Evolutionary conservation across 352 stramenopile species (phyloP), one percentile per base, ranked within the genome.

Genomic region (Phytophthora cactorum): DNA sequence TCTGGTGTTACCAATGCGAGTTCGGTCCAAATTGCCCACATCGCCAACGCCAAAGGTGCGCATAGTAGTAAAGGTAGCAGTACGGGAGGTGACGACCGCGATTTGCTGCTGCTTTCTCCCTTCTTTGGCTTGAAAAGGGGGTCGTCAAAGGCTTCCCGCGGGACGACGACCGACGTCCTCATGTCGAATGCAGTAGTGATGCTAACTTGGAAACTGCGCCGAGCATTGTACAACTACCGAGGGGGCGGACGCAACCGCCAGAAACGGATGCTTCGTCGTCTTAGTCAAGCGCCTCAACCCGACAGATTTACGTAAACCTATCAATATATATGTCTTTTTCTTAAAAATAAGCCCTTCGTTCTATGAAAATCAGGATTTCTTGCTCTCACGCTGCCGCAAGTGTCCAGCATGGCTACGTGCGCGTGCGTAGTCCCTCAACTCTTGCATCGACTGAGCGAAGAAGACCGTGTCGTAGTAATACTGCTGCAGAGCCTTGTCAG

Each of bases 401-500:
- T 41, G 66, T 32, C 59, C 60, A 4, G 31, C 17, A 31, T 66
- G 59, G 32, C 55, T 64, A 10, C 60, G 70, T 5, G 58, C 69
- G 5, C 74, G 77, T 0, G 74, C 68, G 25, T 59, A 72, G 28
- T 66, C 61, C 9, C 66, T 70, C 38, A 90, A 56, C 54, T 81
- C 57, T 25, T 75, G 58, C 79, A 90, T 89, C n/a, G 72, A 73
- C 5, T 72, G 56, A 9, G 71, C 68, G 43, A 92, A 90, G 54
- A 88, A 88, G 47, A 84, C 70, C 9, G 73, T 83, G 59, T 92
- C 75, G 52, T 72, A 79, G 55, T 85, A 78, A 63, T 87, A 89
- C 59, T 84, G 79, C 65, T 88, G 75, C 31, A 69, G 62, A 1
- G 78, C 79, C 11, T 68, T 65, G 6, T 70, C 27, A 2, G 80